Conservation (phyloP, 1,284 basidiomycete species). For the Pholiota adiposa region DNA sequence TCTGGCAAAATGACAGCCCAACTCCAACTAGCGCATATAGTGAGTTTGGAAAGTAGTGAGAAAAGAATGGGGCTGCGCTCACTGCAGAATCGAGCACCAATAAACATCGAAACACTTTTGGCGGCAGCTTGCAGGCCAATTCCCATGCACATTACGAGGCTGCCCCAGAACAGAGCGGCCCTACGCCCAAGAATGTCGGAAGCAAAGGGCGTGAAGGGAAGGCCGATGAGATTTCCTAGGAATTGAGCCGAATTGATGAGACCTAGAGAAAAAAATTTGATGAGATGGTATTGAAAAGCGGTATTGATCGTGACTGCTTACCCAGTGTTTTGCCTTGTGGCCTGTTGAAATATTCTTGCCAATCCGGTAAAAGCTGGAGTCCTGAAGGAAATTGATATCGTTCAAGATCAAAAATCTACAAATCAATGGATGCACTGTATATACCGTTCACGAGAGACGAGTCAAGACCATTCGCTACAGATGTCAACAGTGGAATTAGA, state of each 20-base stretch:
- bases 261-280: slow-evolving; percentile 37
- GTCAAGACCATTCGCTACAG: slow-evolving; percentile 64
- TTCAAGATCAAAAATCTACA: neutral
- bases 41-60: neutral
- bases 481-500: slow-evolving; percentile 61
- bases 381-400: slow-evolving; percentile 38
- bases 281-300: neutral
- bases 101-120: slow-evolving; percentile 53
- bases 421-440: slow-evolving; percentile 8
- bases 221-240: slow-evolving; percentile 62
- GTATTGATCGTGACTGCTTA: neutral
- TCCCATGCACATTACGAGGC: slow-evolving; percentile 62
- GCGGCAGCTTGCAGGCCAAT: slow-evolving; percentile 59
- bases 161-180: slow-evolving; percentile 59
- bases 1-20: slow-evolving; percentile 65
- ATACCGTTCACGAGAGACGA: slow-evolving; percentile 67
- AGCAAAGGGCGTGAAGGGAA: slow-evolving; percentile 62
- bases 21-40: slow-evolving; percentile 52
- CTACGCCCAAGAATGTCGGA: slow-evolving; percentile 62
- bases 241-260: slow-evolving; percentile 66
- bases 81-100: slow-evolving; percentile 62
- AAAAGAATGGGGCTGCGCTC: slow-evolving; percentile 25
- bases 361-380: slow-evolving; percentile 66
- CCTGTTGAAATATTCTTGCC: slow-evolving; percentile 56
- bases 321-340: slow-evolving; percentile 59